A percentile compares a stretch with the other conserved stretches of the same genome.
Evolutionary conservation across 106 monocot genomes (phyloP).

Genomic region (Hemerocallis citrina): DNA sequence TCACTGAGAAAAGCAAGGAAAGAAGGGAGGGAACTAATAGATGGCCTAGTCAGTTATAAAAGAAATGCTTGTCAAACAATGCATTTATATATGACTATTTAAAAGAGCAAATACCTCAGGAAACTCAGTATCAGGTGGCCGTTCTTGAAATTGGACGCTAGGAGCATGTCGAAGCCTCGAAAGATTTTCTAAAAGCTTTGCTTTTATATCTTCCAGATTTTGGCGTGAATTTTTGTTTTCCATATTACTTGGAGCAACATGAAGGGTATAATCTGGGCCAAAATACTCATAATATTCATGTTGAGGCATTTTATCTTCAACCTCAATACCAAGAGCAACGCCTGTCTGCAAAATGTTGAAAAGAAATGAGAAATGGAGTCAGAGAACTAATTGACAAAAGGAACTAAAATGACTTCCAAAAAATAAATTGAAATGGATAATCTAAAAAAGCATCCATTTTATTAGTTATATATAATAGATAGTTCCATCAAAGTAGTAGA

Average conservation of each 20-base stretch:
- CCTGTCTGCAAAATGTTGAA: conserved; percentile 36
- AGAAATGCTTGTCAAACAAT: background rate
- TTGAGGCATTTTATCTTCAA: conserved; percentile 66
- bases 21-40: too few relatives aligned
- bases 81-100: background rate
- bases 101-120: conserved; percentile 31
- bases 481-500: too few relatives aligned
- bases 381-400: background rate
- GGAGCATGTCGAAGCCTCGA: conserved; percentile 56
- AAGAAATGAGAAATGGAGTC: background rate
- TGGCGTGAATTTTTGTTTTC: conserved; percentile 57
- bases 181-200: conserved; percentile 50
- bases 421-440: too few relatives aligned
- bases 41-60: too few relatives aligned
- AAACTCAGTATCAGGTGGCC: conserved; percentile 54
- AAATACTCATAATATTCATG: conserved; percentile 72
- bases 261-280: conserved; percentile 72
- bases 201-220: conserved; percentile 41
- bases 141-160: conserved; percentile 65
- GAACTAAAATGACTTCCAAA: too few relatives aligned
- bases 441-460: too few relatives aligned
- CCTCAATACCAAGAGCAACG: conserved; percentile 58
- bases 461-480: too few relatives aligned
- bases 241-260: conserved; percentile 74
- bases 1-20: background rate